Percentiles rank a stretch among this genome's conserved stretches.
Evolutionary conservation across 2,329 filamentous ascomycete species (phyloP).

Genomic region (Lachnellula cervina): DNA sequence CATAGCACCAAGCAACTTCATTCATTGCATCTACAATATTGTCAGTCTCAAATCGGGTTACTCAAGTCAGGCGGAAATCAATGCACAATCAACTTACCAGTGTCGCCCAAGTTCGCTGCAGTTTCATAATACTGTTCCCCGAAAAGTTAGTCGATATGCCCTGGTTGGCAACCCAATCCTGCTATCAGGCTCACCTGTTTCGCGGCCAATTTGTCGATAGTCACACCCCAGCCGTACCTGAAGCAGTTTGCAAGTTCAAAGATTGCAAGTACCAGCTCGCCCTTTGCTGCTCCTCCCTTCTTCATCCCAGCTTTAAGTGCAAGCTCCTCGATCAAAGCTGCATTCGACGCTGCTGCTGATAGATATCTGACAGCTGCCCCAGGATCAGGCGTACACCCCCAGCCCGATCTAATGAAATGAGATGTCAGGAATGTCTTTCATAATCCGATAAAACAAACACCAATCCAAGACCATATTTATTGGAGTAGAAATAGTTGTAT

Average conservation of each 20-base stretch:
- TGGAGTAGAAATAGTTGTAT: slow-evolving; percentile 7
- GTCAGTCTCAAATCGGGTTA: slow-evolving; percentile 19
- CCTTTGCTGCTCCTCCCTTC: slow-evolving; percentile 91
- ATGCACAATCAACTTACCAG: slow-evolving; percentile 44
- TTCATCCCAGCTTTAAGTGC: slow-evolving; percentile 83
- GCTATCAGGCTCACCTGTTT: slow-evolving; percentile 50
- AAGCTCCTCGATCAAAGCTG: slow-evolving; percentile 77
- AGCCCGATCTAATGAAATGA: slow-evolving; percentile 65
- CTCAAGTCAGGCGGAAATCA: slow-evolving; percentile 12
- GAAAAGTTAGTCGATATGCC: slow-evolving; percentile 19
- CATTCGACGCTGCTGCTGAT: slow-evolving; percentile 83
- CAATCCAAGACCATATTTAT: not conserved
- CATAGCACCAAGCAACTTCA: slow-evolving; percentile 91
- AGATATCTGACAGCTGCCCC: slow-evolving; percentile 76
- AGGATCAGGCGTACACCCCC: slow-evolving; percentile 75
- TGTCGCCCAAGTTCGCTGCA: slow-evolving; percentile 91
- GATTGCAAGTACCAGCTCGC: slow-evolving; percentile 92
- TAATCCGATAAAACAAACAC: not conserved
- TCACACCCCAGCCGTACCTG: slow-evolving; percentile 89
- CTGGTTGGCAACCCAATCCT: slow-evolving; percentile 23
- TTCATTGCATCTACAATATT: slow-evolving; percentile 79
- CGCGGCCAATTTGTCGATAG: slow-evolving; percentile 80
- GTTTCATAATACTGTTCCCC: slow-evolving; percentile 86
- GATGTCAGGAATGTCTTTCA: slow-evolving; percentile 16
- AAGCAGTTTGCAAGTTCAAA: slow-evolving; percentile 93